Conservation (phyloP, 306 rosid genomes). For the Crotalaria pallida region DNA sequence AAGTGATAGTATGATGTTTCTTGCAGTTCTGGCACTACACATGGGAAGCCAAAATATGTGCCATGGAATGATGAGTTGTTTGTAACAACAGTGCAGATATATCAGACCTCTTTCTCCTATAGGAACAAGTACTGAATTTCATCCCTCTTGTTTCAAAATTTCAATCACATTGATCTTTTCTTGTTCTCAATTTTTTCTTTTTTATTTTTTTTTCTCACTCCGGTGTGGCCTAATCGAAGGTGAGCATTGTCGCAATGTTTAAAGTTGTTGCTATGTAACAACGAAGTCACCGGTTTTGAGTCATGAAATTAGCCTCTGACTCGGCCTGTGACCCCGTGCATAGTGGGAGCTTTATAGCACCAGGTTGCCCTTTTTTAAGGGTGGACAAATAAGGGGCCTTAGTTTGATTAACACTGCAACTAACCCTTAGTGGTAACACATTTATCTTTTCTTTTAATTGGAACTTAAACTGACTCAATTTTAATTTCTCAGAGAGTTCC, state of each 20-base stretch:
- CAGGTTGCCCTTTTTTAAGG: no score
- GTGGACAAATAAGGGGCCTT: no score
- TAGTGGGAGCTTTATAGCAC: no score
- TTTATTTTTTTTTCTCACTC: neutral
- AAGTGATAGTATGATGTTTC: neutral
- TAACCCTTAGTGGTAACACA: neutral
- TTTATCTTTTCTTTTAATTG: constrained; percentile 8
- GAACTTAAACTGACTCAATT: neutral
- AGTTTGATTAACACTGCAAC: neutral
- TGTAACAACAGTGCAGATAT: constrained; percentile 70
- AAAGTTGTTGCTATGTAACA: no score
- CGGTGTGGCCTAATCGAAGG: neutral
- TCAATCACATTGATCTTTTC: neutral
- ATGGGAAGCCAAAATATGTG: constrained; percentile 71
- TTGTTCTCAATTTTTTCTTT: no score
- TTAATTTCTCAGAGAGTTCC: constrained; percentile 52
- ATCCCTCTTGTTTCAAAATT: neutral
- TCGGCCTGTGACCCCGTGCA: no score
- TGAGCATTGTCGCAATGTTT: no score
- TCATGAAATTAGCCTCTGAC: no score
- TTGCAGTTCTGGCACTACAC: constrained; percentile 94
- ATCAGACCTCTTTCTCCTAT: constrained; percentile 72
- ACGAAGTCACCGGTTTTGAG: no score
- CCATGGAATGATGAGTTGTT: constrained; percentile 91
- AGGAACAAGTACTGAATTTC: constrained; percentile 58